Base-by-base conservation (phyloP, 495 filamentous ascomycete species). In the Neurospora sp. region DNA sequence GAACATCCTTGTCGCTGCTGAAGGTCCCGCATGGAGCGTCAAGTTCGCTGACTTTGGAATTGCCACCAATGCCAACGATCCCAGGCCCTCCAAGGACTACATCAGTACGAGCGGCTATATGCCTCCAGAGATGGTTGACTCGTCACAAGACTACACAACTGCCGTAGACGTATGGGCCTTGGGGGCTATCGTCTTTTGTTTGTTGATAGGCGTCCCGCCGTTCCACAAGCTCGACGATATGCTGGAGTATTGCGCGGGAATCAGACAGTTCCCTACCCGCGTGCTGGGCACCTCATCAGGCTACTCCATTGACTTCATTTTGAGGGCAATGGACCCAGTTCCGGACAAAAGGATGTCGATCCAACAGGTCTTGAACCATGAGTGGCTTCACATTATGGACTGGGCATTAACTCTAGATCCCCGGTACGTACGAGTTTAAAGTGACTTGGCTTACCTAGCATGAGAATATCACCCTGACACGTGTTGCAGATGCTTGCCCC, bases 11-110 rank as follows among this genome's bases (percentile, higher is more conserved):
- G 72, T 77, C 7, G 41, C 73, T 16, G 27, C 59, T 5, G 27
- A 70, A 31, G 53, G 75, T 1, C 77, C 74, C 20, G 53, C 72
- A 1, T 86, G 83, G 76, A 82, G 80, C 75, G 83, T 87, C 6
- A 87, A 87, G 73, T 83, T 88, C 44, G 82, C 82, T 12, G 86
- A 87, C 75, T 87, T 88, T 69, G 86, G 86, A 2, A 82, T 87
- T 69, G 79, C 78, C 79, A 69, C 72, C 45, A 69, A 73, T 0
- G 39, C 71, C 0, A 14, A 76, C 4, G 76, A 74, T 18, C 14
- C 59, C 20, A 38, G 68, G 5, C 69, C 68, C 8, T 65, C 71
- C 18, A 77, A 71, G 0, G 42, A 61, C 22, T 41, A 72, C 12
- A 69, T 45, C 39, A 71, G 76, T 7, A 77, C 72, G 10, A 38